Conservation (phyloP, 257 asterid genomes). For the Ocimum tenuiflorum region DNA sequence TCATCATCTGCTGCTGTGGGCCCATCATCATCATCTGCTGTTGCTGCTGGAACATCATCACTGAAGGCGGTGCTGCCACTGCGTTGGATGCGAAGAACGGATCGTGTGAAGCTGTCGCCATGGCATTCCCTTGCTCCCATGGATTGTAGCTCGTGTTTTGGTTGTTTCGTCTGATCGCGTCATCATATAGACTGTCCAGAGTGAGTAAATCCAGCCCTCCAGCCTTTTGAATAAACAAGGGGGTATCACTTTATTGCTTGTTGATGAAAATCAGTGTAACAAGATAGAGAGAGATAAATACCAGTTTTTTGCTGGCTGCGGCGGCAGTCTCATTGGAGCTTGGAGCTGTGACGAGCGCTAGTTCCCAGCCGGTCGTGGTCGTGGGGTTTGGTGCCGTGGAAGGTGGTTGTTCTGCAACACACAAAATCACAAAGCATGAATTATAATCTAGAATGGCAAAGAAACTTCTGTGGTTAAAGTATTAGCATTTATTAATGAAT, state of each 20-base stretch:
- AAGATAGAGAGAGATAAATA: conserved; percentile 20
- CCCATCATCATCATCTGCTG: conserved; percentile 45
- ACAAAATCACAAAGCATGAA: no score
- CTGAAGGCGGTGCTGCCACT: conserved; percentile 55
- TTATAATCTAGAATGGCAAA: no score
- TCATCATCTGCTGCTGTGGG: conserved; percentile 29
- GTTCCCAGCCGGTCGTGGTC: conserved; percentile 78
- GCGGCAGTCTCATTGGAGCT: conserved; percentile 70
- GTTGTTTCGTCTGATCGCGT: conserved; percentile 78
- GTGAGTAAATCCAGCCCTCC: conserved; percentile 89
- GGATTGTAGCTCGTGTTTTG: conserved; percentile 76
- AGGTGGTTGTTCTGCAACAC: conserved; percentile 44
- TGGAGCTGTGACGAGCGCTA: conserved; percentile 86
- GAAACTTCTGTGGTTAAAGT: no score
- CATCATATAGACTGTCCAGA: conserved; percentile 87
- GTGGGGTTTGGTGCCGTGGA: conserved; percentile 39
- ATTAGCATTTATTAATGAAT: no score
- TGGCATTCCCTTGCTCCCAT: conserved; percentile 60
- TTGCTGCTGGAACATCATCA: conserved; percentile 57
- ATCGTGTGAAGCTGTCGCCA: conserved; percentile 45
- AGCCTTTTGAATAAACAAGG: conserved; percentile 35
- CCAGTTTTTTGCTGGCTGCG: conserved; percentile 73
- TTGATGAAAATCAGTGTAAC: neutral
- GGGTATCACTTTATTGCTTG: neutral
- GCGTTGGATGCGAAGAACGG: conserved; percentile 67